Conservation (phyloP, 2,329 filamentous ascomycete genomes). For the Nemania serpens region DNA sequence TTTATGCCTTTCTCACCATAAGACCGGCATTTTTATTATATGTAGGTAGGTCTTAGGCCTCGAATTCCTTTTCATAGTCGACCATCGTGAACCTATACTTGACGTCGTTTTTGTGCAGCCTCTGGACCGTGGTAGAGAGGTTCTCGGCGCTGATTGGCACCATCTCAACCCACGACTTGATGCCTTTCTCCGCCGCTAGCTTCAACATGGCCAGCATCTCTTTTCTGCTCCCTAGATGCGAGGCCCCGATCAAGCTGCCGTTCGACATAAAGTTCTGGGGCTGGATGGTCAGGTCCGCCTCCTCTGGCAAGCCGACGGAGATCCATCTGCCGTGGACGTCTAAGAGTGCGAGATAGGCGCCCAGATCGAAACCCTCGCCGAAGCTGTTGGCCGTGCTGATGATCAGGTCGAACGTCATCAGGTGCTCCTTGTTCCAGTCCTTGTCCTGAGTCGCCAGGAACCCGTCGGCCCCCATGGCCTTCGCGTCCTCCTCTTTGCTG, state of each 20-base stretch:
- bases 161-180: constrained; percentile 73
- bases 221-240: constrained; percentile 70
- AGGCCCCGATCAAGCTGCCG: constrained; percentile 73
- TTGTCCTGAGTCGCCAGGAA: constrained; percentile 63
- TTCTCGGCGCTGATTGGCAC: constrained; percentile 75
- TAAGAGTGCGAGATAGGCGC: constrained; percentile 75
- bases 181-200: constrained; percentile 69
- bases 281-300: constrained; percentile 71
- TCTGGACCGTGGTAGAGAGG: constrained; percentile 69
- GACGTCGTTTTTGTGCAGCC: constrained; percentile 72
- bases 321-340: constrained; percentile 84
- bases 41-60: constrained; percentile 42
- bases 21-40: not conserved
- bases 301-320: constrained; percentile 78
- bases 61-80: constrained; percentile 71
- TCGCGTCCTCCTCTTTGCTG: constrained; percentile 63
- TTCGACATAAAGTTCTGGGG: constrained; percentile 77
- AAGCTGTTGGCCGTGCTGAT: constrained; percentile 74
- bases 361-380: constrained; percentile 68
- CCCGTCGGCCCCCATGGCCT: constrained; percentile 63
- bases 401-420: constrained; percentile 74
- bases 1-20: not conserved
- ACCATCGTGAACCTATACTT: constrained; percentile 78
- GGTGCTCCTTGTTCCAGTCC: constrained; percentile 61
- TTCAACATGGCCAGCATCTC: constrained; percentile 76